These are phyloP conservation scores for Rhizopogon rudus DNA, from an alignment of 768 basidiomycete species.

Conservation along the genomic window DNA sequence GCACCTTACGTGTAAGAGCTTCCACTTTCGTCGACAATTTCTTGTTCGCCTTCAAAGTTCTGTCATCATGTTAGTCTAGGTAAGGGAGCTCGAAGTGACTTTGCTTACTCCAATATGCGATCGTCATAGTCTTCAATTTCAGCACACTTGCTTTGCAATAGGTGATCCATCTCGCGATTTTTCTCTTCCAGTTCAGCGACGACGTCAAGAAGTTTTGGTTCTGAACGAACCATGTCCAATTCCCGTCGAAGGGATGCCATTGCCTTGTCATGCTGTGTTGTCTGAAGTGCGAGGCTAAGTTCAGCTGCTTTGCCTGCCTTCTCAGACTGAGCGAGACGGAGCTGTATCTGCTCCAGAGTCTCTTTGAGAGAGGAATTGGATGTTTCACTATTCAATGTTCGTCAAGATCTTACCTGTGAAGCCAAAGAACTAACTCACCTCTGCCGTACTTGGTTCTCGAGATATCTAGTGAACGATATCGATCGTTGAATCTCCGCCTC, in stretches of 20 bases:
- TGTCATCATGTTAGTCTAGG: constrained; percentile 22
- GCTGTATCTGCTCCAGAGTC: constrained; percentile 36
- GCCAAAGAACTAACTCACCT: constrained; percentile 35
- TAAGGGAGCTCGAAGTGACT: constrained; percentile 2
- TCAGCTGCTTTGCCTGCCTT: constrained; percentile 58
- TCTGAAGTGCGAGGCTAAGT: constrained; percentile 59
- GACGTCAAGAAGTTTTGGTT: constrained; percentile 50
- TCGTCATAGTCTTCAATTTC: constrained; percentile 88
- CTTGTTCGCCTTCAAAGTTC: constrained; percentile 78
- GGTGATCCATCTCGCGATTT: constrained; percentile 71
- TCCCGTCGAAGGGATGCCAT: constrained; percentile 54
- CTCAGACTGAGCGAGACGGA: constrained; percentile 47
- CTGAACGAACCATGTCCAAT: constrained; percentile 44
- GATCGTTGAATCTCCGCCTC: constrained; percentile 64
- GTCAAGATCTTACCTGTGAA: constrained; percentile 6
- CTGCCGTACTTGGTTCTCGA: constrained; percentile 62
- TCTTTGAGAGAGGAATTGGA: constrained; percentile 33
- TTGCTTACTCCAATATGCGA: constrained; percentile 66
- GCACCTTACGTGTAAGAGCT: constrained; percentile 65
- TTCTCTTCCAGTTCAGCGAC: constrained; percentile 62
- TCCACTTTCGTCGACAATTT: constrained; percentile 69
- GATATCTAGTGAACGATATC: constrained; percentile 52
- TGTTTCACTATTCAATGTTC: constrained; percentile 37
- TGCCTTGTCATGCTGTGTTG: constrained; percentile 63
- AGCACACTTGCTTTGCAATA: constrained; percentile 59